Base-by-base conservation (phyloP, 1,284 basidiomycete genomes). In the Gymnopus androsaceus region DNA sequence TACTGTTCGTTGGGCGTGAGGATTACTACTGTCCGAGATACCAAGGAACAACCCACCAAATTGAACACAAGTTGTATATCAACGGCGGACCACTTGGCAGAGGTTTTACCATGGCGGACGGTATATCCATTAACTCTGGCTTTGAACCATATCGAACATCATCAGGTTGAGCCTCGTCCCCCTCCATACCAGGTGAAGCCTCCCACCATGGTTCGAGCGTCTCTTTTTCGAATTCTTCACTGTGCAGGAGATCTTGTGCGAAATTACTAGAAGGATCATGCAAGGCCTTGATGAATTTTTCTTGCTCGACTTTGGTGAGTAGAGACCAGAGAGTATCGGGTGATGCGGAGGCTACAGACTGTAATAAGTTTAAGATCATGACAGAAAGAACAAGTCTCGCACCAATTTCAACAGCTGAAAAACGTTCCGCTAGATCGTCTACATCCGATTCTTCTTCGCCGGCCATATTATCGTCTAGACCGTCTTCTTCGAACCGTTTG, bases 131-230 rank as follows among this genome's bases (percentile, higher is more conserved):
- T 42, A 78, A 63, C 2, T 67, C 59, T 19, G 85, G 87, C 51
- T 67, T 71, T 21, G 59, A 25, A 7, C 78, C 77, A 61, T 73
- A 74, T 38, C 60, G 62, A 37, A 42, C 53, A 51, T 44, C 48
- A 44, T 27, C 42, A 25, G 21, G 54, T 23, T 46, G n/a, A 36
- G 38, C 28, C 40, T n/a, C 54, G 48, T 49, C 56, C 47, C 57
- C 56, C 27, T 57, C 61, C 28, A 61, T 55, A 15, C 62, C 41
- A 23, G 54, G 37, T 33, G 67, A 58, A 19, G 62, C 69, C 47
- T 81, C 75, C 87, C 88, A 90, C 88, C 88, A 90, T 4, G 88
- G 88, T 8, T 72, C 67, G n/a, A 66, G 65, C 30, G 66, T 71
- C n/a, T 75, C 74, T 2, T 69, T 67, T 27, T 76, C 75, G 6